Evolutionary conservation across 768 basidiomycete genomes (phyloP).

Genomic region (Auricularia heimuer): DNA sequence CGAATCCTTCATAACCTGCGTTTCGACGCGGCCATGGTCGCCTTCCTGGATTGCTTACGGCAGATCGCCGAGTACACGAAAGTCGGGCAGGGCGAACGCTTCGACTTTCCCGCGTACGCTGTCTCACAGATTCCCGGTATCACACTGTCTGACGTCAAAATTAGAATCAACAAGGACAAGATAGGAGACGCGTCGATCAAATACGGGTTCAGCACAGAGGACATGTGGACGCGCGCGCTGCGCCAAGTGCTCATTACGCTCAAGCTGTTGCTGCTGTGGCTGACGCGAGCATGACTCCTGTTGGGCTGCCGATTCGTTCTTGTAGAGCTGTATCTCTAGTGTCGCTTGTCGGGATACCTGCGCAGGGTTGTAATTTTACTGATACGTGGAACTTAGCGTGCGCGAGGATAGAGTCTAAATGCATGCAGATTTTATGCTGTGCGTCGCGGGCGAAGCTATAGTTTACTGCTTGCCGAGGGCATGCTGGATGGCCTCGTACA

Average conservation of each 20-base stretch:
- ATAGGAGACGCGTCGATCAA: constrained; percentile 94
- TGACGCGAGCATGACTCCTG: constrained; percentile 28
- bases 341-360: too few species aligned
- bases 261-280: constrained; percentile 82
- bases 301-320: too few species aligned
- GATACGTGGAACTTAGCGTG: too few species aligned
- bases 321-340: too few species aligned
- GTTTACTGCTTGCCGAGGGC: constrained; percentile 49
- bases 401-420: too few species aligned
- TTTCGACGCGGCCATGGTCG: constrained; percentile 94
- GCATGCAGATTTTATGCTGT: too few species aligned
- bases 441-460: neutral
- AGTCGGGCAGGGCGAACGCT: constrained; percentile 5
- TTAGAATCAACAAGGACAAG: constrained; percentile 83
- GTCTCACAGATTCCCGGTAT: neutral
- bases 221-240: constrained; percentile 89
- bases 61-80: constrained; percentile 78
- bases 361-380: too few species aligned
- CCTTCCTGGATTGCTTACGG: constrained; percentile 88
- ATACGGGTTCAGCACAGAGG: constrained; percentile 90
- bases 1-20: constrained; percentile 88
- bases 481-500: constrained; percentile 90
- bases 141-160: neutral
- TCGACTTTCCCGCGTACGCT: constrained; percentile 1
- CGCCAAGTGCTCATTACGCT: constrained; percentile 83